These are phyloP conservation scores for Capronia epimyces DNA, from an alignment of 2,329 filamentous ascomycete genomes.

Conservation along the genomic window DNA sequence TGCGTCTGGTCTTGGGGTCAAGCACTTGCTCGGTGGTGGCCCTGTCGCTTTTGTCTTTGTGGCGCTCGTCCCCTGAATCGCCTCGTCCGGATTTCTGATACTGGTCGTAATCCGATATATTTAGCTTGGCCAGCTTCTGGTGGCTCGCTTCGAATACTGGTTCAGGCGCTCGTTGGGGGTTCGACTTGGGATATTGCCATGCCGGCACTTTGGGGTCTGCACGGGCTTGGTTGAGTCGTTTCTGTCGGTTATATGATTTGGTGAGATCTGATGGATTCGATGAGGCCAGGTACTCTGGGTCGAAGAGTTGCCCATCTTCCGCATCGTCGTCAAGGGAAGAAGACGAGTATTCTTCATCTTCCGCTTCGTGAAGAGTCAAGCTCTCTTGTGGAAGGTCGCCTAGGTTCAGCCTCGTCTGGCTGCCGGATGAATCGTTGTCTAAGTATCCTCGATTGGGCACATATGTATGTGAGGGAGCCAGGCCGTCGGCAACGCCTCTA, in stretches of 20 bases:
- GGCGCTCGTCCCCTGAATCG: slow-evolving; percentile 18
- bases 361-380: slow-evolving; percentile 29
- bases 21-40: slow-evolving; percentile 93
- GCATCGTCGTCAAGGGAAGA: slow-evolving; percentile 47
- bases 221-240: slow-evolving; percentile 55
- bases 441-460: slow-evolving; percentile 47
- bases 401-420: slow-evolving; percentile 30
- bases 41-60: slow-evolving; percentile 74
- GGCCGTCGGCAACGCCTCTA: slow-evolving; percentile 40
- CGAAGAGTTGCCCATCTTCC: slow-evolving; percentile 55
- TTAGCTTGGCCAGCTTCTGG: neutral
- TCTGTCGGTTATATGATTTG: slow-evolving; percentile 83
- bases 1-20: slow-evolving; percentile 90
- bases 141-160: neutral
- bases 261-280: slow-evolving; percentile 64
- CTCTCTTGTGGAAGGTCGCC: slow-evolving; percentile 31
- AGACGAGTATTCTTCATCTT: slow-evolving; percentile 44
- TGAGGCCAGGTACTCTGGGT: slow-evolving; percentile 52
- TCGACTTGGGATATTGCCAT: slow-evolving; percentile 61
- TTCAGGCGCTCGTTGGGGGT: slow-evolving; percentile 67
- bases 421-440: slow-evolving; percentile 31
- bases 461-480: slow-evolving; percentile 45
- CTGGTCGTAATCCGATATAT: neutral
- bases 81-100: slow-evolving; percentile 56
- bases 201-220: slow-evolving; percentile 47